Evolutionary conservation across 2,329 filamentous ascomycete species (phyloP).

Genomic region (Colletotrichum scovillei): DNA sequence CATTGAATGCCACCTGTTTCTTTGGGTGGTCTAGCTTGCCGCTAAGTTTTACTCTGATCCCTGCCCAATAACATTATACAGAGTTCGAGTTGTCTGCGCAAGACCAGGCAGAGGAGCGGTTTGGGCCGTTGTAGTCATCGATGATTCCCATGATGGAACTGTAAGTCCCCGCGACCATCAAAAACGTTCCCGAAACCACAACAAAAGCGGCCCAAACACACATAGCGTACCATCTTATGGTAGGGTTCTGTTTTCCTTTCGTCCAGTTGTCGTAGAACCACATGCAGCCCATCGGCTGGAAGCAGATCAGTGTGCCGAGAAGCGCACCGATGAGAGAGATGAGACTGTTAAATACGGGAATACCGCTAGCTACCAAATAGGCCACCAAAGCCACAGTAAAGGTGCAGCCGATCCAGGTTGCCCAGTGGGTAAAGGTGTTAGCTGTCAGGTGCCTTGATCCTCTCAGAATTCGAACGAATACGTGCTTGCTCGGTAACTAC

Average conservation of each 20-base stretch:
- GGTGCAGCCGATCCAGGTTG: constrained; percentile 43
- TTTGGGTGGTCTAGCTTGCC: too few relatives aligned
- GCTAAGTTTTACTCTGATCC: neutral
- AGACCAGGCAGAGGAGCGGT: constrained; percentile 24
- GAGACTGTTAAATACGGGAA: constrained; percentile 39
- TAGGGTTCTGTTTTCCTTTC: constrained; percentile 15
- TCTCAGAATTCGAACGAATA: constrained; percentile 44
- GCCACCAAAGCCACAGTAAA: constrained; percentile 35
- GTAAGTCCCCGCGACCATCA: constrained; percentile 34
- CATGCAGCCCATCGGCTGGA: constrained; percentile 44
- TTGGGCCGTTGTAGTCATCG: constrained; percentile 17
- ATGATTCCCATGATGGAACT: constrained; percentile 28
- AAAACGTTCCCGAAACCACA: constrained; percentile 27
- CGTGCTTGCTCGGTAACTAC: constrained; percentile 41
- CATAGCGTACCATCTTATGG: constrained; percentile 35
- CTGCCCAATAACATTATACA: neutral
- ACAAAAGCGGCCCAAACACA: constrained; percentile 36
- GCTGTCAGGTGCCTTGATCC: constrained; percentile 43
- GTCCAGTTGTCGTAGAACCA: constrained; percentile 44
- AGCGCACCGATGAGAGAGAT: constrained; percentile 45
- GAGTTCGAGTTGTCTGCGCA: constrained; percentile 36
- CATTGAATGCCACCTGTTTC: too few relatives aligned
- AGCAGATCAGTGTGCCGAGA: constrained; percentile 44
- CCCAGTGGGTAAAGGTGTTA: constrained; percentile 43
- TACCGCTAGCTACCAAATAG: constrained; percentile 41